Evolutionary conservation across 495 filamentous ascomycete genomes (phyloP), one percentile per base, ranked within the genome.

Genomic region (Hypoxylon fragiforme): DNA sequence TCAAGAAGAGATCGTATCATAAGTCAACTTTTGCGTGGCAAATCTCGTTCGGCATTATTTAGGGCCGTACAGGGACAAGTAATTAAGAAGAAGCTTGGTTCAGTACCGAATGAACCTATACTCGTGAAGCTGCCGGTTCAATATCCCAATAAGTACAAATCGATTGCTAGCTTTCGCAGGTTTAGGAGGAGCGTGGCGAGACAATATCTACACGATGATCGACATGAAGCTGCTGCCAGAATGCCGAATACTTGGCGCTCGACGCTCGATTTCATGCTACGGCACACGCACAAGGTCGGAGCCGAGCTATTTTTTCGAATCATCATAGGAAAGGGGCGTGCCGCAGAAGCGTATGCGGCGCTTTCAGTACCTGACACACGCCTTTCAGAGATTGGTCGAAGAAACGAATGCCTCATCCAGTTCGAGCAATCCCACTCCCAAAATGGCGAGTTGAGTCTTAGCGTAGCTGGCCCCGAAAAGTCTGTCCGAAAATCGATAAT

Each of bases 311-410:
- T 62, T 46, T 65, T 65, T 37, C 56, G 50, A 14, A 34, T 65
- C 4, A 38, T 48, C 15, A 58, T 68, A 16, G 59, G 58, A 30
- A 62, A 28, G 20, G 39, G 34, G 12, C 32, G 50, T 11, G 49
- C 58, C 8, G 53, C 42, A 30, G 52, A 61, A 37, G 58, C 62
- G 13, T 57, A 40, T 13, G 30, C 38, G 11, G 2, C 22, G 4
- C 44, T 68, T 22, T 60, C 50, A 5, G 58, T 47, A 9, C 46
- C 63, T 13, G 62, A 68, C 35, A 57, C 51, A 1, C 51, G 55
- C 16, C 38, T 68, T 20, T 49, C 47, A 28, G 51, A 56, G 21
- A 68, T 65, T 12, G 41, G 57, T 13, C 44, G 44, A 9, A 68
- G 31, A 20, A 58, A 65, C 20, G 50, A 58, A 36, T 45, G 41